These are phyloP conservation scores for Nemania sp. DNA, from an alignment of 2,329 filamentous ascomycete species.

Conservation along the genomic window DNA sequence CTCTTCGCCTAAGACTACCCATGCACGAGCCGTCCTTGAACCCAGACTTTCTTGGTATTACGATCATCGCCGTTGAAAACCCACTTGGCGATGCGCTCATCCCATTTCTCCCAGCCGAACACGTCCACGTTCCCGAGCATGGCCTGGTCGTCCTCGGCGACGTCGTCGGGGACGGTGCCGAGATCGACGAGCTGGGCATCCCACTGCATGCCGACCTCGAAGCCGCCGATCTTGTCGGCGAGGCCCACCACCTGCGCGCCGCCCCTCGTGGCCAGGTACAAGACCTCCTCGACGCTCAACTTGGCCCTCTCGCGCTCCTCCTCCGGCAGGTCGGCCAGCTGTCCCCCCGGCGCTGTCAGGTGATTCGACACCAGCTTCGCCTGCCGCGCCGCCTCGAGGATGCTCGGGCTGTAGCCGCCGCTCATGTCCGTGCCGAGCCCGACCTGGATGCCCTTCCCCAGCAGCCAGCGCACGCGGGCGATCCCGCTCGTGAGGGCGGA, in stretches of 20 bases:
- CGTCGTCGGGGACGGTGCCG: slow-evolving; percentile 60
- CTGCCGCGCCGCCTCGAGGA: slow-evolving; percentile 76
- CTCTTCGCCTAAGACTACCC: slow-evolving; percentile 49
- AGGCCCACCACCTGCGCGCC: slow-evolving; percentile 86
- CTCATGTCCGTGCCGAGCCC: slow-evolving; percentile 92
- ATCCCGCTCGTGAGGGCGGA: slow-evolving; percentile 82
- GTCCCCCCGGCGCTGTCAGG: slow-evolving; percentile 66
- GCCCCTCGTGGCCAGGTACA: slow-evolving; percentile 89
- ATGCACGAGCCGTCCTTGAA: slow-evolving; percentile 85
- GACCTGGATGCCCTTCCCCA: slow-evolving; percentile 80
- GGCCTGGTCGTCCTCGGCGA: slow-evolving; percentile 47
- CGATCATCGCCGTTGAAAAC: slow-evolving; percentile 92
- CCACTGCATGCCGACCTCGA: slow-evolving; percentile 88
- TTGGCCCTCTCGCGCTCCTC: slow-evolving; percentile 64
- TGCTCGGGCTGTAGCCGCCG: slow-evolving; percentile 84
- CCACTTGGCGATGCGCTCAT: slow-evolving; percentile 92
- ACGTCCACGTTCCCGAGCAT: slow-evolving; percentile 79
- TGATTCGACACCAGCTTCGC: slow-evolving; percentile 82
- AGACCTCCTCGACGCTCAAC: slow-evolving; percentile 84
- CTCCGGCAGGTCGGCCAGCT: slow-evolving; percentile 25
- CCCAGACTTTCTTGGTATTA: slow-evolving; percentile 91
- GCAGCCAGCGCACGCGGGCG: slow-evolving; percentile 78
- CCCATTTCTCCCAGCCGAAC: slow-evolving; percentile 93
- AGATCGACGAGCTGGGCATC: slow-evolving; percentile 88
- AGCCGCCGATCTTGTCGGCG: slow-evolving; percentile 77